Conservation (phyloP, 2,329 filamentous ascomycete species). For the Penicillium sp. region DNA sequence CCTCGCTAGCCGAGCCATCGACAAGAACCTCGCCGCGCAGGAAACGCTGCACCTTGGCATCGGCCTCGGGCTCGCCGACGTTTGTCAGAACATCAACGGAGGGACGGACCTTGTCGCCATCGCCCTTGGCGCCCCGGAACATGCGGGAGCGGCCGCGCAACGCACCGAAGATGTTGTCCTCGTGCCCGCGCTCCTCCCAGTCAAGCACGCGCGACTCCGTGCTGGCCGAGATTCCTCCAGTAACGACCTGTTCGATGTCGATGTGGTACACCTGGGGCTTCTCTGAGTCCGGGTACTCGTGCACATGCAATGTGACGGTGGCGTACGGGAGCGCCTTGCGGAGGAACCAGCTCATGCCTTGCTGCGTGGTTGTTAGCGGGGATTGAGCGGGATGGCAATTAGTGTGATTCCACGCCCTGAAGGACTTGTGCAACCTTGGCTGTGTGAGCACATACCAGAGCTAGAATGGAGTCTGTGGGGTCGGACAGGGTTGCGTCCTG, state of each 20-base stretch:
- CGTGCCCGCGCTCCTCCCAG: conserved; percentile 62
- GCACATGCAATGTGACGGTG: conserved; percentile 64
- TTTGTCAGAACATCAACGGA: conserved; percentile 39
- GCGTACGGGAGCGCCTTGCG: conserved; percentile 70
- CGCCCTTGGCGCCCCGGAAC: conserved; percentile 37
- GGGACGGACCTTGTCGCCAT: conserved; percentile 40
- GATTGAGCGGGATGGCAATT: too few relatives aligned
- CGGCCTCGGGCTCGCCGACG: conserved; percentile 37
- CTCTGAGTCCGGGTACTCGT: conserved; percentile 50
- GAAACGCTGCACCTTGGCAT: conserved; percentile 39
- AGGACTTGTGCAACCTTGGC: not conserved
- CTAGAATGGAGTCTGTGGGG: conserved; percentile 64
- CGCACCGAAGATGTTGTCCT: conserved; percentile 75
- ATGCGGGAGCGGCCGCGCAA: conserved; percentile 61
- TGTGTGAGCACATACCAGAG: conserved; percentile 47
- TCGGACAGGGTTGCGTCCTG: conserved; percentile 76
- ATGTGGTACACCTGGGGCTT: conserved; percentile 56
- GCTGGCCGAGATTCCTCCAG: conserved; percentile 68
- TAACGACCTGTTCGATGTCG: conserved; percentile 68
- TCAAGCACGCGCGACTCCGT: conserved; percentile 58
- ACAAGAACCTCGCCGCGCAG: conserved; percentile 42
- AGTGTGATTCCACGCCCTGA: too few relatives aligned
- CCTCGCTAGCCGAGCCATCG: conserved; percentile 57
- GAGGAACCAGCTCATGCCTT: conserved; percentile 68
- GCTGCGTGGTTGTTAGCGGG: conserved; percentile 36